Conservation (phyloP, 306 rosid species). For the Castanospermum australe region DNA sequence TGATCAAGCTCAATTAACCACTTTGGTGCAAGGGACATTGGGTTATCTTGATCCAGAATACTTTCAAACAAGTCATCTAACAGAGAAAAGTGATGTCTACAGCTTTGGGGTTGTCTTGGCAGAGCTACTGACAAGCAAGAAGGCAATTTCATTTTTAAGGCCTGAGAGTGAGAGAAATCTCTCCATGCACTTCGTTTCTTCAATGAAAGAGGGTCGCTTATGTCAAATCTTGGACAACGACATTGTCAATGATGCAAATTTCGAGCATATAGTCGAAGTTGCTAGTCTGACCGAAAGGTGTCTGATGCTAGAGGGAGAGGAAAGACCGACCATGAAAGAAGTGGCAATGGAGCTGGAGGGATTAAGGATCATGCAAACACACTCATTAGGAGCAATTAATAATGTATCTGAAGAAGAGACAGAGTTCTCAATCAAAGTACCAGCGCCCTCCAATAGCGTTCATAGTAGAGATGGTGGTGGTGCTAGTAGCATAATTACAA, state of each 20-base stretch:
- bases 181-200: background rate
- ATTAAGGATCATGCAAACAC: background rate
- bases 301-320: constrained; percentile 22
- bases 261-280: constrained; percentile 20
- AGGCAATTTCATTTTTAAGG: background rate
- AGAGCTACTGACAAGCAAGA: background rate
- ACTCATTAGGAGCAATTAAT: background rate
- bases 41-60: constrained; percentile 35
- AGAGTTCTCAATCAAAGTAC: background rate
- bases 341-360: constrained; percentile 30
- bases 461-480: too few species aligned
- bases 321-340: constrained; percentile 38
- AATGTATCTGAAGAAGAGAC: background rate
- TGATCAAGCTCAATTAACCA: constrained; percentile 22
- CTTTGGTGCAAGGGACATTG: constrained; percentile 31
- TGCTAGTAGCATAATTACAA: too few species aligned
- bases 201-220: constrained; percentile 22
- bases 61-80: constrained; percentile 10
- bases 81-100: constrained; percentile 33
- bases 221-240: constrained; percentile 12
- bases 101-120: background rate
- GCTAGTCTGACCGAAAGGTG: constrained; percentile 19
- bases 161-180: constrained; percentile 12
- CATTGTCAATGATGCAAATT: background rate
- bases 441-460: too few species aligned